Evolutionary conservation across 2,329 filamentous ascomycete genomes (phyloP).

Genomic region (Pseudophaeomoniella oleicola): DNA sequence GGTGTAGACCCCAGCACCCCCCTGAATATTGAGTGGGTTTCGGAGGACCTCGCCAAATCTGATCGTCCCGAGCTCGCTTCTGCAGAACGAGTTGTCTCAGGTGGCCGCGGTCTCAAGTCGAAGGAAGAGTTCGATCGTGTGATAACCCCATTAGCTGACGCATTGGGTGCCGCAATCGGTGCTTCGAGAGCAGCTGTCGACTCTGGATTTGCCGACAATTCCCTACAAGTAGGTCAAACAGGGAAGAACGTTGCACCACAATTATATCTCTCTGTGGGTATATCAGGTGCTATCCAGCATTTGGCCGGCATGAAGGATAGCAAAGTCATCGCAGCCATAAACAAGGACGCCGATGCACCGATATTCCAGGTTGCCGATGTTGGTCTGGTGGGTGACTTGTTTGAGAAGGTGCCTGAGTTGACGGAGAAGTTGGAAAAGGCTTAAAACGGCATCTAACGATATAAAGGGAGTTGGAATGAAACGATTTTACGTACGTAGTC

Average conservation of each 20-base stretch:
- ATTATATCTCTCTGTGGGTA: constrained; percentile 87
- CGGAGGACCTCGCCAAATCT: constrained; percentile 81
- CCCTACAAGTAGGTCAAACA: constrained; percentile 92
- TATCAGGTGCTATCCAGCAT: constrained; percentile 95
- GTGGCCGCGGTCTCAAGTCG: constrained; percentile 87
- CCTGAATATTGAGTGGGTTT: constrained; percentile 71
- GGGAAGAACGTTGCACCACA: constrained; percentile 97
- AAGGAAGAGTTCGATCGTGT: constrained; percentile 94
- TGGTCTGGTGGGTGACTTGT: constrained; percentile 85
- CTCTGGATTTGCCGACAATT: constrained; percentile 96
- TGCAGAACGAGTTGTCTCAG: constrained; percentile 80
- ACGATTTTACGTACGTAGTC: too few relatives aligned
- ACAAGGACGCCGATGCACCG: constrained; percentile 92
- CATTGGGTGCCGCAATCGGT: constrained; percentile 87
- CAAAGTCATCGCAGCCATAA: constrained; percentile 97
- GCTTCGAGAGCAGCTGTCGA: constrained; percentile 92
- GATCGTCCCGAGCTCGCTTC: constrained; percentile 87
- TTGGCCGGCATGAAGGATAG: constrained; percentile 99
- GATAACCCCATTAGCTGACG: constrained; percentile 84
- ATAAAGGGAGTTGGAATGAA: too few relatives aligned
- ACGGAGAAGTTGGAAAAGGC: constrained; percentile 75
- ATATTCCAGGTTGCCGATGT: constrained; percentile 98
- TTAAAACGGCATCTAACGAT: neutral
- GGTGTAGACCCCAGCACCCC: constrained; percentile 71
- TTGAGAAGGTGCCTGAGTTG: constrained; percentile 88